Conservation (phyloP, 495 filamentous ascomycete genomes). For the Aspergillus nanangensis region DNA sequence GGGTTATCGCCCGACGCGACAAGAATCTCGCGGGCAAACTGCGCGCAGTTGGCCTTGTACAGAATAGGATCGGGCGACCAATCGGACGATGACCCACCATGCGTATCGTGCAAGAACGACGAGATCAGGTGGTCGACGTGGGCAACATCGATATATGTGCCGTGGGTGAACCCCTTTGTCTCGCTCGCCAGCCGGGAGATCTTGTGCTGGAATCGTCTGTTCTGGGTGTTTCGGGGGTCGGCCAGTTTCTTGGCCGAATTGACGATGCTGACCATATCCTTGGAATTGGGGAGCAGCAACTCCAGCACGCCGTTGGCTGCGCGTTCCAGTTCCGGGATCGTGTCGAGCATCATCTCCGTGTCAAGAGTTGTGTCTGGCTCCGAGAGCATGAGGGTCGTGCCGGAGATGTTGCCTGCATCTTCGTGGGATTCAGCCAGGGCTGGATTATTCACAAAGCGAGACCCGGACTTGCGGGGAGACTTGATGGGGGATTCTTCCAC, state of each 20-base stretch:
- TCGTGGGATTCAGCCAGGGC: slow-evolving; percentile 25
- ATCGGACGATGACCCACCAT: slow-evolving; percentile 1
- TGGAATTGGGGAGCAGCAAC: slow-evolving; percentile 19
- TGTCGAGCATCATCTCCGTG: slow-evolving; percentile 27
- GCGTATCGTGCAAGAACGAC: slow-evolving; percentile 7
- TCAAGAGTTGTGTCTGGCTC: slow-evolving; percentile 23
- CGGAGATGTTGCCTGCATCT: slow-evolving; percentile 35
- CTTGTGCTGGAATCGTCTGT: slow-evolving; percentile 18
- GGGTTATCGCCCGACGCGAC: slow-evolving; percentile 13
- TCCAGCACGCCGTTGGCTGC: slow-evolving; percentile 23
- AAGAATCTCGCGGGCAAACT: slow-evolving; percentile 29
- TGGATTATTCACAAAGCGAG: slow-evolving; percentile 1
- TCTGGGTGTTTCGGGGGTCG: slow-evolving; percentile 24
- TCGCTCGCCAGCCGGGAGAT: slow-evolving; percentile 17
- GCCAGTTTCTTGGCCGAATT: slow-evolving; percentile 19
- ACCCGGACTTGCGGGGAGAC: slow-evolving; percentile 4
- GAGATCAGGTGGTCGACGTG: slow-evolving; percentile 15
- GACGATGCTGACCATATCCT: slow-evolving; percentile 18
- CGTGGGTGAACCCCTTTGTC: slow-evolving; percentile 19
- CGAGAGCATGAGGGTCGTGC: slow-evolving; percentile 31
- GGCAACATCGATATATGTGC: slow-evolving; percentile 26
- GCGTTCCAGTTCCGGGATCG: slow-evolving; percentile 29
- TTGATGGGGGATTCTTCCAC: slow-evolving; percentile 15
- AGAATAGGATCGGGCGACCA: slow-evolving; percentile 27
- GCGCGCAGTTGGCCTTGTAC: slow-evolving; percentile 37